Conservation (phyloP, 495 filamentous ascomycete genomes). For the Bathelium albidoporum region DNA sequence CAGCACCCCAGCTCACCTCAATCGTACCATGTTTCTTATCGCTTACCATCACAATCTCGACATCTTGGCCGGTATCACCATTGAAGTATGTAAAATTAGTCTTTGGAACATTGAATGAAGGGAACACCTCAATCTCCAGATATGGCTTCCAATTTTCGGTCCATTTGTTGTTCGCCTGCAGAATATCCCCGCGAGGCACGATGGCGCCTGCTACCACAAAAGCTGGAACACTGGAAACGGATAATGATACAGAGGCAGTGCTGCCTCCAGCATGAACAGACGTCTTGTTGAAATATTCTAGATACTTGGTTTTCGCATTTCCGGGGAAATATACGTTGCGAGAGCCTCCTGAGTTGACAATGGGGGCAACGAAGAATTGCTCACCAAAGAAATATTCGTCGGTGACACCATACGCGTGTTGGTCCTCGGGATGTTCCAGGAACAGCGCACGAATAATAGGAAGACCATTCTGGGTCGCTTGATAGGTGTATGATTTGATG, state of each 20-base stretch:
- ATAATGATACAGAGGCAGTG: conserved; percentile 9
- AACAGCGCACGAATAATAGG: conserved; percentile 28
- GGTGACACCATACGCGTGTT: conserved; percentile 13
- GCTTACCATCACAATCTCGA: not conserved
- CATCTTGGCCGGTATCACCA: not conserved
- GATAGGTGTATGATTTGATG: conserved; percentile 24
- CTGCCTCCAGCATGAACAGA: conserved; percentile 17
- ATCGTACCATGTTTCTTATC: not conserved
- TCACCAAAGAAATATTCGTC: conserved; percentile 29
- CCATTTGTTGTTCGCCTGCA: conserved; percentile 28
- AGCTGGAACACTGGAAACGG: conserved; percentile 19
- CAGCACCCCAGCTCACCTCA: not conserved
- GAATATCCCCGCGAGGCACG: conserved; percentile 23
- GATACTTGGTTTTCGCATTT: conserved; percentile 11
- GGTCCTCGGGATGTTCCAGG: conserved; percentile 24
- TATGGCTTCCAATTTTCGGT: conserved; percentile 23
- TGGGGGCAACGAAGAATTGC: conserved; percentile 26
- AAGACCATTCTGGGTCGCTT: conserved; percentile 21
- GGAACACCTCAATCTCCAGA: conserved; percentile 25
- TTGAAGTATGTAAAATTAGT: conserved; percentile 1
- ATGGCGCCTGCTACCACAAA: conserved; percentile 28
- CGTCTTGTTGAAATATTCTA: conserved; percentile 25
- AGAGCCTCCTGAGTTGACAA: conserved; percentile 19
- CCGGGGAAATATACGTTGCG: conserved; percentile 26
- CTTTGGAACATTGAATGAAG: conserved; percentile 6